Evolutionary conservation across 768 basidiomycete genomes (phyloP), one percentile per base, ranked within the genome.

Genomic region (Coprinellus aureogranulatus): DNA sequence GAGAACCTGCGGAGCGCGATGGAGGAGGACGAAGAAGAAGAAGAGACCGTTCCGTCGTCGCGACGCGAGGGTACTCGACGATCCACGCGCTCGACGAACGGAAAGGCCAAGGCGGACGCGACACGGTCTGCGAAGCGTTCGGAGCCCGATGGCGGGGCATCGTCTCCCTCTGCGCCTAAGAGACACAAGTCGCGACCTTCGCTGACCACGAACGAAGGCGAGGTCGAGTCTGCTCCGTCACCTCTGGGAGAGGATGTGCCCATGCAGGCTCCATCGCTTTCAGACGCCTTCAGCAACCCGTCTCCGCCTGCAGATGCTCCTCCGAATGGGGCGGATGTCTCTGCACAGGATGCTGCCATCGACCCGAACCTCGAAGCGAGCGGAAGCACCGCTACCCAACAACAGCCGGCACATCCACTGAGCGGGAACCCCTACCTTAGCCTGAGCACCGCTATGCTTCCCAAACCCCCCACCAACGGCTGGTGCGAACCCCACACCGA

Each of bases 1-100:
- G 65, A 58, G 34, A 85, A 81, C 66, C 69, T 83, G 25, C 78
- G 78, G 47, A 76, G 77, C 57, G 81, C 80, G 27, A 71, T 77
- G 65, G 70, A 65, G 9, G 83, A 85, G 61, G 69, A 75, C 50
- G 70, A 73, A 55, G 61, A 63, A 30, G 80, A 81, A 62, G 78
- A 80, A 55, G 78, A 86, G 68, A 79, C 81, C 27, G 56, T 80
- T 20, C 65, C 67, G 26, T 62, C 66, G 54, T 77, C 83, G 54
- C 77, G 79, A 58, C 77, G 59, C 77, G 76, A 14, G 10, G 2
- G 25, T n/a, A 28, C 41, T 11, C 44, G 40, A 22, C 41, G 45
- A 20, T 52, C 44, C 16, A 52, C 50, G 20, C 50, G 50, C 31
- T 28, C 50, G 6, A 5, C 50, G 3, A 52, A 37, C 5, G 50